Base-by-base conservation (phyloP, 148 eudicot species). In the Polygonum maritimum region DNA sequence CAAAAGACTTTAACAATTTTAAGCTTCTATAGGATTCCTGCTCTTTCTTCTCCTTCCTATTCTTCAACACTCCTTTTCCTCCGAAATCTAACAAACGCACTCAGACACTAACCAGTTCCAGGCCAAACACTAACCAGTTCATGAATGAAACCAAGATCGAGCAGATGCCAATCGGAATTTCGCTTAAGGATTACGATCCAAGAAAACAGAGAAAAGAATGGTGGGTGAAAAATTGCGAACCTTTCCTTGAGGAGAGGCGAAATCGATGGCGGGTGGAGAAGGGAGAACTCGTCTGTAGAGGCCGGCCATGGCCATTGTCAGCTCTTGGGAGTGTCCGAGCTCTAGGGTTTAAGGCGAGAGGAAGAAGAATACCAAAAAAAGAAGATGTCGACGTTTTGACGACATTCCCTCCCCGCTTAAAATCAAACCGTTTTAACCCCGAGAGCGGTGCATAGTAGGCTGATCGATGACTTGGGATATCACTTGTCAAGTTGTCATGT, bases 251-350 rank as follows among this genome's bases (percentile, higher is more conserved):
- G 79, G 38, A 58, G 87, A 86, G 75, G 89, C 83, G 72, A 86
- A 86, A 47, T 86, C 89, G 26, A 86, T 76, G 14, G 87, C 86
- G 39, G 89, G 89, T 0, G 89, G 89, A 49, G 85, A 86, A 48
- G 87, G 89, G 77, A 86, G 89, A 16, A 67, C 55, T 15, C 87
- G 78, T 76, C 85, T 80, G 75, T 86, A 86, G 2, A 86, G 14
- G 44, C 89, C 89, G 1, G 85, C 87, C 5, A 84, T 73, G 6
- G 86, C 89, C 79, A 67, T 67, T 67, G 40, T 2, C 31, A 31
- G 44, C 21, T 38, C 0, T 16, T 67, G 10, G 2, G 3, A 2
- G 1, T 13, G 70, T 12, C 7, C 35, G 7, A 13, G 70, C 70
- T 40, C 71, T 35, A 67, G 71, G 45, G 45, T 67, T 67, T 67